Evolutionary conservation across 768 basidiomycete species (phyloP).

Genomic region (Lactarius indigo): DNA sequence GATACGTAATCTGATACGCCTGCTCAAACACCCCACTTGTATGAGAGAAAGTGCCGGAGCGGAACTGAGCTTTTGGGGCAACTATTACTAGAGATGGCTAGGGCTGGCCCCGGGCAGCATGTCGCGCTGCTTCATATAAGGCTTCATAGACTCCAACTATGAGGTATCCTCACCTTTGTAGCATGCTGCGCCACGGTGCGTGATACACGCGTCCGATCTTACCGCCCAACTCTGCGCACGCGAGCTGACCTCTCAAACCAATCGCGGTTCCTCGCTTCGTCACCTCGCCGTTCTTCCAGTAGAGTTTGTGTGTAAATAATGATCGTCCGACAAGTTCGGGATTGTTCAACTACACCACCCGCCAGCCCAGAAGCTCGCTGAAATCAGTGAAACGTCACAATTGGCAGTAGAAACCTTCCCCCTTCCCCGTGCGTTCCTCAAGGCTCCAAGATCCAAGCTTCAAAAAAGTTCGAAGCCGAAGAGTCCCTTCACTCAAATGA

Average conservation of each 20-base stretch:
- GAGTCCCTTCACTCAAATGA: not conserved
- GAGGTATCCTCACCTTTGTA: not conserved
- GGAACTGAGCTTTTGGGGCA: not conserved
- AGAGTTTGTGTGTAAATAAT: not conserved
- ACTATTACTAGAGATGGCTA: not conserved
- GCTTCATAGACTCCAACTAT: not conserved
- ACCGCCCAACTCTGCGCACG: not conserved
- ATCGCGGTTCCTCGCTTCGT: not conserved
- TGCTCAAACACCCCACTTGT: not conserved
- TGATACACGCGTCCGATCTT: not conserved
- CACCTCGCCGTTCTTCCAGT: not conserved
- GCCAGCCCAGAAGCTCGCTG: not conserved
- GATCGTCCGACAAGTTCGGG: not conserved
- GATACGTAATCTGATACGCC: not conserved
- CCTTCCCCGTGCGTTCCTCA: not conserved
- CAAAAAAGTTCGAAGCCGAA: not conserved
- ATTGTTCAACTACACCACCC: not conserved
- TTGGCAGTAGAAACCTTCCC: not conserved
- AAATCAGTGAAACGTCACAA: not conserved
- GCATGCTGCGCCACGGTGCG: not conserved
- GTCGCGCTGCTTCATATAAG: not conserved
- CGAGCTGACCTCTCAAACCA: not conserved
- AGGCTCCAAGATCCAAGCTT: not conserved
- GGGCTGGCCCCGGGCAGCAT: not conserved
- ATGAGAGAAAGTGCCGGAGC: not conserved